Evolutionary conservation across 106 monocot genomes (phyloP), one percentile per base, ranked within the genome.

Genomic region (Alisma plantagoaquatica): DNA sequence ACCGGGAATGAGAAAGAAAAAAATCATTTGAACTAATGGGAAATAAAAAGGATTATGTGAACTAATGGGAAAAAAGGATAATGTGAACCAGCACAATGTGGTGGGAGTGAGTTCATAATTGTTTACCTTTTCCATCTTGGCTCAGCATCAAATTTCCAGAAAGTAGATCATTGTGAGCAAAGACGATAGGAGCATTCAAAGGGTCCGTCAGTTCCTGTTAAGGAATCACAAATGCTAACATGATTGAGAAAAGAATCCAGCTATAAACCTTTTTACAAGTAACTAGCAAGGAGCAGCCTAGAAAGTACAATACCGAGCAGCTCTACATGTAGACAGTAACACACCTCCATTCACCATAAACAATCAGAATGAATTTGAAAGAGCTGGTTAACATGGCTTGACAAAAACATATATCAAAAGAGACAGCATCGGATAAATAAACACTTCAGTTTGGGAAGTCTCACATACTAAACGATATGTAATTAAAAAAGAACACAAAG

Each of bases 91-190:
- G 35, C 35, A 38, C 6, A 38, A 38, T 7, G 9, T 7, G 9
- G 35, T 38, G 9, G 6, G 35, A 14, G 38, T 10, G 31, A 38
- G 19, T 49, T 25, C 21, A 32, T 60, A n/a, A 51, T 14, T 1
- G 46, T n/a, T 38, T 69, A 88, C 96, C 89, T 96, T 89, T 74
- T 43, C 53, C n/a, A n/a, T n/a, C 53, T 31, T 96, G 73, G 64
- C 76, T 84, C 27, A 80, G 64, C 94, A 96, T 88, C 77, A 96
- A 48, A 68, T 88, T 96, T 38, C 88, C 94, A 43, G 79, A 81
- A 50, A 96, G 88, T 51, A 96, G 67, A 73, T 96, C 88, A 71
- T 96, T 96, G 77, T 96, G 94, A 0, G 84, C 52, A 63, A 81
- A 96, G 28, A 88, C 78, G 10, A 81, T 64, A 52, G 94, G 94